These are phyloP conservation scores for Argentina anserina DNA, from an alignment of 306 rosid genomes.

Conservation along the genomic window DNA sequence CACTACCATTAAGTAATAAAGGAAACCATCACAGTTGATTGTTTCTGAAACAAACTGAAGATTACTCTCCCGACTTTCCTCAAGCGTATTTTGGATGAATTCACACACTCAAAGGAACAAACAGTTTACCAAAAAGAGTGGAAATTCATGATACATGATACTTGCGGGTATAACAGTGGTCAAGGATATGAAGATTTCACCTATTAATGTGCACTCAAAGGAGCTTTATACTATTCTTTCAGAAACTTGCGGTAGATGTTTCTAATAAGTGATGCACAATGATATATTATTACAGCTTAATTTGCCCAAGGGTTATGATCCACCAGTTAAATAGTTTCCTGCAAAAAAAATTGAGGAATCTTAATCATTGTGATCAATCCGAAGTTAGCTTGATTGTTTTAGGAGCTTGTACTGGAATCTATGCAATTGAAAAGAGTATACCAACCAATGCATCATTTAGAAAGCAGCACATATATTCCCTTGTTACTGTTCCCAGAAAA, in stretches of 20 bases:
- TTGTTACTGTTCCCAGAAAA: too few relatives aligned
- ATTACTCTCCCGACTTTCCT: neutral
- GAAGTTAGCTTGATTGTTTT: neutral
- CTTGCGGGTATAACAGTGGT: too few relatives aligned
- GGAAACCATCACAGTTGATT: neutral
- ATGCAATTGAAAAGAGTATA: neutral
- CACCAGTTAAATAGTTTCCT: neutral
- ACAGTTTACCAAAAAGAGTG: neutral
- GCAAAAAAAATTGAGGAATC: too few relatives aligned
- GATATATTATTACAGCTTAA: neutral
- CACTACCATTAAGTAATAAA: neutral
- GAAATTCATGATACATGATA: neutral
- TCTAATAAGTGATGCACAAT: neutral
- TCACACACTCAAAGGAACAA: neutral
- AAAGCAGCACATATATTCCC: too few relatives aligned
- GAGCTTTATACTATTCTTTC: too few relatives aligned
- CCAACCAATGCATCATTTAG: neutral
- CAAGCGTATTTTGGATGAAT: too few relatives aligned
- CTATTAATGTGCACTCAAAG: neutral
- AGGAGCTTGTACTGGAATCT: neutral
- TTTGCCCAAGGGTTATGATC: neutral
- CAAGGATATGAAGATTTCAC: neutral
- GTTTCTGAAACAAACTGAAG: neutral
- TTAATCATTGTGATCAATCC: neutral
- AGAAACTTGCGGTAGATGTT: too few relatives aligned